These are phyloP conservation scores for Mycocentrospora acerina DNA, from an alignment of 2,329 filamentous ascomycete genomes.

Conservation along the genomic window DNA sequence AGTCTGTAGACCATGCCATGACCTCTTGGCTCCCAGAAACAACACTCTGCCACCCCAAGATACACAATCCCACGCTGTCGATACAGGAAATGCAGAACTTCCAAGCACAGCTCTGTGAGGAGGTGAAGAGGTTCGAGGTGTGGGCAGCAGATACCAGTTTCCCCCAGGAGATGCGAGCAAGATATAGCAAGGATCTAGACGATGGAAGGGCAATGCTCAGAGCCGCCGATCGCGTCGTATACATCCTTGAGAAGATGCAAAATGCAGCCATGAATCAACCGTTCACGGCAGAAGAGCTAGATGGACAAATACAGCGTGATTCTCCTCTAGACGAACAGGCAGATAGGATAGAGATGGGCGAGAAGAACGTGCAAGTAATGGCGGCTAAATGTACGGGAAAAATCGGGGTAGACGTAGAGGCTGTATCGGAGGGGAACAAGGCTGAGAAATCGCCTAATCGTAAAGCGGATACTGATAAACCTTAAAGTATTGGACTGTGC, in stretches of 20 bases:
- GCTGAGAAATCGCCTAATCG: too few species aligned
- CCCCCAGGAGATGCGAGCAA: slow-evolving; percentile 13
- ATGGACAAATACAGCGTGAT: too few species aligned
- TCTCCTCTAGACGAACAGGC: too few species aligned
- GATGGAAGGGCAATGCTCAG: slow-evolving; percentile 22
- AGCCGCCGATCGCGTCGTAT: slow-evolving; percentile 18
- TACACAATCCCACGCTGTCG: slow-evolving; percentile 17
- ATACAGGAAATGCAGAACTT: slow-evolving; percentile 23
- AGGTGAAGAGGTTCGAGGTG: slow-evolving; percentile 24
- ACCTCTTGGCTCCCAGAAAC: slow-evolving; percentile 16
- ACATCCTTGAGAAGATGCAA: slow-evolving; percentile 15
- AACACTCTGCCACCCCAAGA: slow-evolving; percentile 2
- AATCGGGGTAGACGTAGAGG: too few species aligned
- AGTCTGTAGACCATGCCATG: neutral
- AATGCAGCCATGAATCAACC: too few species aligned
- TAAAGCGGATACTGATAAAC: too few species aligned
- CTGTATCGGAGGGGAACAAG: too few species aligned
- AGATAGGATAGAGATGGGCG: too few species aligned
- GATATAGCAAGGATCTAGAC: slow-evolving; percentile 22
- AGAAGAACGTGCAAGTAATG: too few species aligned
- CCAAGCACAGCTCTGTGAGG: slow-evolving; percentile 11
- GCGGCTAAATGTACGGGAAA: too few species aligned
- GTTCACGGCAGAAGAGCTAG: too few species aligned
- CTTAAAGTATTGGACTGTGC: too few species aligned
- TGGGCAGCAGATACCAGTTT: slow-evolving; percentile 4